A percentile compares a stretch with the other conserved stretches of the same genome.
phyloP scores from a whole-genome alignment of 2,329 filamentous ascomycete species.

The Exophiala sideris region DNA sequence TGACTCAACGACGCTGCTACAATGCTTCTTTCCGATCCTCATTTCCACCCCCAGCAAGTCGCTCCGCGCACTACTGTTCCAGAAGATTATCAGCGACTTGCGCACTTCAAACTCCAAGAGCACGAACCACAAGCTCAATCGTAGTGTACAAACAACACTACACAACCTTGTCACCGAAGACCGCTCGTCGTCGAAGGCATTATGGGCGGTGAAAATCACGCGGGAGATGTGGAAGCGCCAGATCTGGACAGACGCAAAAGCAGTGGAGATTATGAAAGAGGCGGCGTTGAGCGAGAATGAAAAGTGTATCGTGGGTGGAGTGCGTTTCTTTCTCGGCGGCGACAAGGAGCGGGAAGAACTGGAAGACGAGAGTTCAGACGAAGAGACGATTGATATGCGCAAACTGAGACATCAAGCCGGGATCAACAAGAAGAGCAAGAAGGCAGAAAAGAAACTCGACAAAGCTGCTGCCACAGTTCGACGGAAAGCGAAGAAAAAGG shows the following conservation, averaged over 20 bases:
- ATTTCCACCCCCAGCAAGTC: constrained; percentile 90
- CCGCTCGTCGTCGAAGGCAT: constrained; percentile 74
- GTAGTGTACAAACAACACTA: constrained; percentile 86
- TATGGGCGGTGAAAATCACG: constrained; percentile 96
- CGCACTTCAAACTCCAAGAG: constrained; percentile 81
- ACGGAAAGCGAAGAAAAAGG: constrained; percentile 81
- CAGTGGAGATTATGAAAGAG: constrained; percentile 98
- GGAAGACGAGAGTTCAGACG: constrained; percentile 83
- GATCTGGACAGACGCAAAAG: constrained; percentile 90
- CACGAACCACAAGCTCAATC: constrained; percentile 89
- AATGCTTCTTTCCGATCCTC: constrained; percentile 90
- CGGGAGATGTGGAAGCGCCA: constrained; percentile 95
- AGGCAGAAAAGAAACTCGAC: constrained; percentile 73
- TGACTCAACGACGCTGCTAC: constrained; percentile 77
- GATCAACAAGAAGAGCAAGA: constrained; percentile 96
- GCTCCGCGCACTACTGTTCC: constrained; percentile 76
- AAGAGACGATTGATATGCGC: constrained; percentile 72
- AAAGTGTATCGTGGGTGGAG: constrained; percentile 83
- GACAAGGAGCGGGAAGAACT: constrained; percentile 94
- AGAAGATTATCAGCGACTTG: constrained; percentile 88
- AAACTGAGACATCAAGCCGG: constrained; percentile 79
- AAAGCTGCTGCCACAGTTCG: constrained; percentile 81
- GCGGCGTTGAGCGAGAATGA: constrained; percentile 84
- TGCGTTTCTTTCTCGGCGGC: constrained; percentile 91
- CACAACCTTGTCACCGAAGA: constrained; percentile 90